These are phyloP conservation scores for Talaromyces sp. DNA, from an alignment of 2,329 filamentous ascomycete species.

Conservation along the genomic window DNA sequence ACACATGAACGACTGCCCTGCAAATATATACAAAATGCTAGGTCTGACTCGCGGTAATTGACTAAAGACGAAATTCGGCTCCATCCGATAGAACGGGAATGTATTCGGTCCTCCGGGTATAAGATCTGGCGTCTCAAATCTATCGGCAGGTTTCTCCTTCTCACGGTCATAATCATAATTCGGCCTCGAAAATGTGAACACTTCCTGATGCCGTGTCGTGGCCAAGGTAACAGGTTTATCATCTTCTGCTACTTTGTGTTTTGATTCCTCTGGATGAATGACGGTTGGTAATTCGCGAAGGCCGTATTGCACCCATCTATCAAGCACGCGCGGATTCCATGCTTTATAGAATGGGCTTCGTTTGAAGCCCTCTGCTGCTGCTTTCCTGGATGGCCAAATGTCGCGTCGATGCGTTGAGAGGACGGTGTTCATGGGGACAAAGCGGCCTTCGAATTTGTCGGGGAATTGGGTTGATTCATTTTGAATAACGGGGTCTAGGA, in stretches of 20 bases:
- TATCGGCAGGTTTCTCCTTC: conserved; percentile 35
- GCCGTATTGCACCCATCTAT: conserved; percentile 69
- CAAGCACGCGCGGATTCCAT: conserved; percentile 79
- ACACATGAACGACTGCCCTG: conserved; percentile 42
- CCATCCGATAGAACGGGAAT: conserved; percentile 46
- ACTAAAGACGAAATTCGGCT: conserved; percentile 37
- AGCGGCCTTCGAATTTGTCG: conserved; percentile 22
- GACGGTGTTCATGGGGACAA: conserved; percentile 39
- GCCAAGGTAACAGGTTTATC: conserved; percentile 60
- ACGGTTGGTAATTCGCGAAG: conserved; percentile 69
- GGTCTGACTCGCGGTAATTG: conserved; percentile 45
- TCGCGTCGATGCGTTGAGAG: conserved; percentile 73
- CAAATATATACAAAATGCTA: conserved; percentile 47
- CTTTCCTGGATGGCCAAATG: conserved; percentile 71
- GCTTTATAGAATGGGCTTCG: conserved; percentile 71
- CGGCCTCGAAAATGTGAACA: conserved; percentile 52
- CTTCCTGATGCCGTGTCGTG: conserved; percentile 85
- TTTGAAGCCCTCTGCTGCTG: conserved; percentile 64
- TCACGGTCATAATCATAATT: conserved; percentile 59
- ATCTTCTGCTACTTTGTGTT: not conserved
- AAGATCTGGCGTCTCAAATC: conserved; percentile 47
- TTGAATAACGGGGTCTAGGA: conserved; percentile 81
- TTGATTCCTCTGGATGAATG: conserved; percentile 30
- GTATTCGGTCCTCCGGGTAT: conserved; percentile 29
- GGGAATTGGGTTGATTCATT: conserved; percentile 40